Base-by-base conservation (phyloP, 495 filamentous ascomycete species). In the Darksidea phi region DNA sequence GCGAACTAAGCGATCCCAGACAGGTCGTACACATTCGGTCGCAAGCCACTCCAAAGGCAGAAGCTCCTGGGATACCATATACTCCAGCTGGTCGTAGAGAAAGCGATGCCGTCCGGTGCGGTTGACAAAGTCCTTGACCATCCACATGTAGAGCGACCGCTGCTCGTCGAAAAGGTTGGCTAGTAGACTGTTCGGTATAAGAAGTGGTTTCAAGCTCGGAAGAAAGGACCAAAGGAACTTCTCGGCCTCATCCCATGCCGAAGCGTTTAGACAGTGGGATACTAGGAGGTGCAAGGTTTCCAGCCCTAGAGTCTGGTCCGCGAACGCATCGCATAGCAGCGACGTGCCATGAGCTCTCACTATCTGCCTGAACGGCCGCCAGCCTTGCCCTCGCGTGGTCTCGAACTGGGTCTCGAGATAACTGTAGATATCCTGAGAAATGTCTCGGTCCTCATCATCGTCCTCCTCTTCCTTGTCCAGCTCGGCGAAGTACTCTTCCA, bases 31-130 rank as follows among this genome's bases (percentile, higher is more conserved):
- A 20, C 48, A 55, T 18, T 58, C 48, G 8, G 66, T 69, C 15
- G 66, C 66, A 21, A 69, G 57, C 66, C 66, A 69, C 37, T 69
- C 62, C 12, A 69, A 25, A 0, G 66, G 66, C 6, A 69, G 51
- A 8, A 63, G 43, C 1, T 63, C 62, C 38, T 65, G 54, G 4
- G 62, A 50, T 2, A 69, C 24, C 66, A 66, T 62, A 15, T 57
- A 59, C 21, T 59, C 58, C 10, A 69, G 43, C 42, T 43, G 13
- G n/a, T 63, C 58, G 57, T 62, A 66, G 7, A 66, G 54, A 37
- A 69, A 61, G 2, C 28, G 53, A 34, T 46, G 37, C 32, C 57
- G 56, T 12, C 38, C 37, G 7, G 54, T 55, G 15, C 21, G 24
- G 26, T 55, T 34, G 15, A 60, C 57, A 25, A 66, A 63, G 2